These are phyloP conservation scores for Nicotiana noctiflora DNA, from an alignment of 257 asterid genomes.

Conservation along the genomic window DNA sequence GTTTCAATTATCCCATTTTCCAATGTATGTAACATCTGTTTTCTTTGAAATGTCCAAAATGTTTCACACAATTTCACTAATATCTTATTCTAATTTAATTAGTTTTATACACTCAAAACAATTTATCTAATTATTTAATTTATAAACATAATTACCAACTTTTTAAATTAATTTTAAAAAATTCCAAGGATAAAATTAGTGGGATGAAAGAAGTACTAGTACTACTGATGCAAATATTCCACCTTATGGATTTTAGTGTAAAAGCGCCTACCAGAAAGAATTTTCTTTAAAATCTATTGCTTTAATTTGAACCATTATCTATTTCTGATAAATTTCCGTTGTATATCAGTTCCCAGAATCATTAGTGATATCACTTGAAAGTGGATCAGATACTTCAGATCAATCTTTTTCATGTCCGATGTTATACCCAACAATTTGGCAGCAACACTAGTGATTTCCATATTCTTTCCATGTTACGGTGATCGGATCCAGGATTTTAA, in stretches of 20 bases:
- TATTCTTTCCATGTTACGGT: too few species aligned
- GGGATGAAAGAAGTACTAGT: background rate
- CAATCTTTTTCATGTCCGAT: too few species aligned
- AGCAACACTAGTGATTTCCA: background rate
- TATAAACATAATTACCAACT: too few species aligned
- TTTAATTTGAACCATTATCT: background rate
- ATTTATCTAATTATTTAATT: too few species aligned
- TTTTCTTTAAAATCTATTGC: background rate
- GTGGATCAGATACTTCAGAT: conserved; percentile 1
- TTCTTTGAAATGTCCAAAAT: background rate
- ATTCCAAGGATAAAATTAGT: too few species aligned
- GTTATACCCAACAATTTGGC: background rate
- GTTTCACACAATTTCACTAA: background rate
- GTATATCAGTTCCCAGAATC: background rate
- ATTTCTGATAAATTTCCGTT: background rate
- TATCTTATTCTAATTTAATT: background rate
- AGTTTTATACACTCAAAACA: too few species aligned
- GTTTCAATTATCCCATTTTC: background rate
- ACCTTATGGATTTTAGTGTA: background rate
- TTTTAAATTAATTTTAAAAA: too few species aligned
- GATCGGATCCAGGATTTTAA: too few species aligned
- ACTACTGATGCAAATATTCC: background rate
- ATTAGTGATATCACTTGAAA: background rate
- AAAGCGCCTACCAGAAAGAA: background rate
- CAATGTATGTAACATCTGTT: too few species aligned